Evolutionary conservation across 1,284 basidiomycete genomes (phyloP).

Genomic region (Cystobasidium slooffiae): DNA sequence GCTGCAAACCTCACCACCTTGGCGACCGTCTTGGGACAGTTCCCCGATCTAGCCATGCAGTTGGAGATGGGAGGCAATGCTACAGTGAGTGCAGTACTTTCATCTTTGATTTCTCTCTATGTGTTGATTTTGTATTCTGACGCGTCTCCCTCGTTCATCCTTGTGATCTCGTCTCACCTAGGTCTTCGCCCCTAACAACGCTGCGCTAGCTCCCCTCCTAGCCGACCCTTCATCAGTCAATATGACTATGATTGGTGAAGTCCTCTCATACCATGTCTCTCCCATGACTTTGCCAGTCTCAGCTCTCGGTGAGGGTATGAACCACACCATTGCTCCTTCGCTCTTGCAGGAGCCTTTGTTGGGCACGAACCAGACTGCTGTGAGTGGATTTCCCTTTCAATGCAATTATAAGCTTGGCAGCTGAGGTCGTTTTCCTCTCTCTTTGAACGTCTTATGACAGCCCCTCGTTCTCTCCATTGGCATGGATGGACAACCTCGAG

Average conservation of each 20-base stretch:
- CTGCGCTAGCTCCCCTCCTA: slow-evolving; percentile 44
- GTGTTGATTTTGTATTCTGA: not conserved
- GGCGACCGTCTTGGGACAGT: slow-evolving; percentile 23
- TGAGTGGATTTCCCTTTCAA: slow-evolving; percentile 18
- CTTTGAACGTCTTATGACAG: slow-evolving; percentile 49
- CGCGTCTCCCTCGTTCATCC: not conserved
- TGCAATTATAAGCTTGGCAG: not conserved
- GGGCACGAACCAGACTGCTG: slow-evolving; percentile 45
- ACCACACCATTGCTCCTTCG: slow-evolving; percentile 48
- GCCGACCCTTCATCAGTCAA: slow-evolving; percentile 39
- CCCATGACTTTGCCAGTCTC: slow-evolving; percentile 35
- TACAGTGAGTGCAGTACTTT: slow-evolving; percentile 9
- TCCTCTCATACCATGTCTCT: slow-evolving; percentile 48
- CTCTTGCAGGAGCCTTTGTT: slow-evolving; percentile 38
- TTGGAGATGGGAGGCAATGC: slow-evolving; percentile 28
- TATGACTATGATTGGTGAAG: slow-evolving; percentile 38
- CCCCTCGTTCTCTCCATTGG: slow-evolving; percentile 37
- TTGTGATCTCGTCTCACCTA: not conserved
- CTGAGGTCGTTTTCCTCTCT: slow-evolving; percentile 5
- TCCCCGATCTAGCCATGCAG: slow-evolving; percentile 26
- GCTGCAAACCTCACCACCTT: slow-evolving; percentile 36
- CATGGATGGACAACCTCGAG: slow-evolving; percentile 31
- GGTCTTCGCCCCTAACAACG: slow-evolving; percentile 48
- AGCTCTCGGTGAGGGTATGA: slow-evolving; percentile 34
- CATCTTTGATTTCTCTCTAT: not conserved